Evolutionary conservation across 2,329 filamentous ascomycete genomes (phyloP).

Genomic region (Neonectria coccinea): DNA sequence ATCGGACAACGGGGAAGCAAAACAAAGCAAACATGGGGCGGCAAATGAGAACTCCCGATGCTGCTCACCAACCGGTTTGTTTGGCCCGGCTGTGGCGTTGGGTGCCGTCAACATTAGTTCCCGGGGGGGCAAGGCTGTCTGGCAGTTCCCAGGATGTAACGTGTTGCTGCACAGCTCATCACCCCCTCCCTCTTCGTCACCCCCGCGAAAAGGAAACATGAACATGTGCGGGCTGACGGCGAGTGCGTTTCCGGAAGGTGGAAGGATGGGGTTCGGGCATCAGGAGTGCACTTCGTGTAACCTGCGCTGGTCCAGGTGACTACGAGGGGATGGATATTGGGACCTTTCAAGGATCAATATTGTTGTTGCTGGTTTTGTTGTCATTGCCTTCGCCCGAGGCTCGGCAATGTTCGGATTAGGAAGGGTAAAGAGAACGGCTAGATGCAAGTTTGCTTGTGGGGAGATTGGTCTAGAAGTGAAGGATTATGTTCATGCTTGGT

Average conservation of each 20-base stretch:
- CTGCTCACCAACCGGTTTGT: neutral
- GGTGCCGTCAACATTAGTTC: constrained; percentile 12
- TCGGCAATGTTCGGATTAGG: constrained; percentile 21
- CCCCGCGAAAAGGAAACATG: constrained; percentile 20
- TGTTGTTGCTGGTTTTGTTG: neutral
- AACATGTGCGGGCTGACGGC: constrained; percentile 20
- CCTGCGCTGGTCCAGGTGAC: constrained; percentile 10
- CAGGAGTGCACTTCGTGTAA: constrained; percentile 24
- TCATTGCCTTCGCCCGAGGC: constrained; percentile 1
- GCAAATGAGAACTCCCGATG: constrained; percentile 17
- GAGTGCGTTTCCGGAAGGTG: constrained; percentile 16
- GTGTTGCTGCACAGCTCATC: constrained; percentile 16
- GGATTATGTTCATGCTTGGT: neutral
- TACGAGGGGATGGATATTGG: neutral
- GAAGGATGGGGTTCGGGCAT: constrained; percentile 15
- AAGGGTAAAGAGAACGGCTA: neutral
- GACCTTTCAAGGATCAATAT: constrained; percentile 4
- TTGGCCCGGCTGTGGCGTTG: constrained; percentile 17
- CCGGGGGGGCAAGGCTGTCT: constrained; percentile 12
- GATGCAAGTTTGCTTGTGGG: neutral
- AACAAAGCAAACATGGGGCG: constrained; percentile 4
- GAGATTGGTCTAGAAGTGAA: neutral
- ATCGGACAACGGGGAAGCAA: constrained; percentile 15
- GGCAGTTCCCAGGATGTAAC: constrained; percentile 17
- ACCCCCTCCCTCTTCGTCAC: neutral